Evolutionary conservation across 495 filamentous ascomycete genomes (phyloP), one percentile per base, ranked within the genome.

Genomic region (Niebla homalea): DNA sequence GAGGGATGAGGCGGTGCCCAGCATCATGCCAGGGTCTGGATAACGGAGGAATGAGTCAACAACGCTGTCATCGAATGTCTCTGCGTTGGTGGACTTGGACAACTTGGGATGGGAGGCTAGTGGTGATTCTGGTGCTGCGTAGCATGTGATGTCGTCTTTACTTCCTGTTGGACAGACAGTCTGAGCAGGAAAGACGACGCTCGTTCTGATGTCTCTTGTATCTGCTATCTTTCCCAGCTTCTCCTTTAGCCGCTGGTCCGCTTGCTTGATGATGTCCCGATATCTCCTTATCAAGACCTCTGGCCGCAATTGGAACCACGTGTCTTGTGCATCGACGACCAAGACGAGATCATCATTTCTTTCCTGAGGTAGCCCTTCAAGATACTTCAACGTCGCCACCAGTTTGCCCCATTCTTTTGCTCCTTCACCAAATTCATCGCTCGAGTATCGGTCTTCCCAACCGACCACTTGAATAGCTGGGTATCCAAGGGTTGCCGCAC

Each of bases 281-380:
- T 76, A 83, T 35, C 77, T 68, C 46, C 69, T 60, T 2, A 84
- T 71, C 51, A 79, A 55, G 7, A 83, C 63, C 40, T 79, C 72
- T 2, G 77, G 70, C 1, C 75, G 77, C 25, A 83, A 60, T 58
- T 84, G 79, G 58, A 84, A 81, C 66, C 75, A 77, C 0, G 69
- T 64, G 51, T 83, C 76, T 29, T 67, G 57, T 15, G 70, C 72
- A 59, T 81, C 78, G 0, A 78, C 67, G 36, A 83, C 59, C 48
- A 85, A 57, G 1, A 82, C 72, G 37, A 85, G 55, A 62, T 84
- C 81, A 14, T 74, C 63, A 37, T 77, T 73, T 25, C 67, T 64
- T 26, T 75, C 64, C 38, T 69, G 58, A 36, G 69, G 65, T 23
- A 62, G 65, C 26, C 70, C 64, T 19, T 63, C 67, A 19, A 85